Base-by-base conservation (phyloP, 768 basidiomycete species). In the Termitomyces sp. region DNA sequence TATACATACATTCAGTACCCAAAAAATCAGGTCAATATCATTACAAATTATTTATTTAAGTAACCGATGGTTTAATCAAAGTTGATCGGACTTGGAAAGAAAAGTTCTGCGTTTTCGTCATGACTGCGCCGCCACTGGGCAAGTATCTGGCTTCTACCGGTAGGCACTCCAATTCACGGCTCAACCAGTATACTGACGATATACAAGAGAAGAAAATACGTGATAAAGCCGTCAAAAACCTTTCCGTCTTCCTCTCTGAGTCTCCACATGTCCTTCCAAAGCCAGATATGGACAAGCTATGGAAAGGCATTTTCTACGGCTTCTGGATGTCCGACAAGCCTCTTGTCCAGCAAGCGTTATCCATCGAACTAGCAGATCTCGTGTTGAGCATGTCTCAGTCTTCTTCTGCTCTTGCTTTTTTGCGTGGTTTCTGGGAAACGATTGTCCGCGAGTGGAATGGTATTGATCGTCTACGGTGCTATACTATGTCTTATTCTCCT, bases 291-390 rank as follows among this genome's bases (percentile, higher is more conserved):
- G 80, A 83, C 57, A 96, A 94, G 70, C 69, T 98, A 29, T 98
- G 96, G 96, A 98, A 99, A 69, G 96, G 95, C 0, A 82, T 98
- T 48, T 99, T 96, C 69, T 99, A 96, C 70, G 95, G 96, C 67
- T 98, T 94, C 72, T 99, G 96, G 95, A 98, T 98, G 94, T 98
- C 95, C 10, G 96, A 99, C 73, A 99, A 98, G 67, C 95, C 95
- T 4, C 80, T 95, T 9, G 90, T 98, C 7, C 96, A 98, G 67
- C 96, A 98, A 67, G 87, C 86, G 13, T 80, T 99, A 15, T 93
- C 96, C 0, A 76, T 80, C 15, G 91, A 94, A 62, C 72, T 99
- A 36, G 89, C 96, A 16, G 85, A 92, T 59, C 75, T 98, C 36
- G 64, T 94, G 5, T 72, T 98, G 45, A 80, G 76, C 10, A 91